Evolutionary conservation across 2,329 filamentous ascomycete genomes (phyloP).

Genomic region (Aspergillus unguis): DNA sequence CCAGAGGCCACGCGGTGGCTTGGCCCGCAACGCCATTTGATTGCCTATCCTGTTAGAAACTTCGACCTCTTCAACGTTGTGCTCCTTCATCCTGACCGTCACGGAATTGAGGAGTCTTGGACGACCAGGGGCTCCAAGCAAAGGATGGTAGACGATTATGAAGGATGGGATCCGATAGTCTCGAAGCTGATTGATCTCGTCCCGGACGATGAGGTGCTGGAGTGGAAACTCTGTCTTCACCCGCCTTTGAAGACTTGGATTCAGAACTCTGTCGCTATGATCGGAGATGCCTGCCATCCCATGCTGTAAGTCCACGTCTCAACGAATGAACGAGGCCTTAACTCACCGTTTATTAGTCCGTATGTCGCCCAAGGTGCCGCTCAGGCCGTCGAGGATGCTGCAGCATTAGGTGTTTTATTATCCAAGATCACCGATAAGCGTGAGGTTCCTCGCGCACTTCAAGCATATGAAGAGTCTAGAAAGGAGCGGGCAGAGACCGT

Average conservation of each 20-base stretch:
- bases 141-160: conserved; percentile 60
- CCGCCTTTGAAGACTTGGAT: conserved; percentile 35
- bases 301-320: conserved; percentile 33
- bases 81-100: conserved; percentile 59
- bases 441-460: conserved; percentile 36
- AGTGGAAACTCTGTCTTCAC: conserved; percentile 39
- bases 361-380: conserved; percentile 47
- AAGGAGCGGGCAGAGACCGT: conserved; percentile 40
- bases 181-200: conserved; percentile 59
- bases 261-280: conserved; percentile 34
- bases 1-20: conserved; percentile 73
- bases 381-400: conserved; percentile 46
- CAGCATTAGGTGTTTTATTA: conserved; percentile 34
- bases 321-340: neutral
- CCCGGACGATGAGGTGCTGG: conserved; percentile 49
- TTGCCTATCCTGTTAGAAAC: conserved; percentile 69
- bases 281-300: conserved; percentile 47
- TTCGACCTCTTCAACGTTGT: conserved; percentile 66
- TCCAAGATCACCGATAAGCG: conserved; percentile 29
- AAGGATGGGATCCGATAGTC: conserved; percentile 59
- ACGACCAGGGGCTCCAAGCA: conserved; percentile 61
- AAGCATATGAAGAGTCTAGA: conserved; percentile 36
- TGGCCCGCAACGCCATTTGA: conserved; percentile 70
- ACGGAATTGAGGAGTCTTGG: conserved; percentile 61
- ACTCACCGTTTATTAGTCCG: conserved; percentile 17